phyloP scores from a whole-genome alignment of 176 grass and related monocot species.

The Tillandsia leiboldiana region DNA sequence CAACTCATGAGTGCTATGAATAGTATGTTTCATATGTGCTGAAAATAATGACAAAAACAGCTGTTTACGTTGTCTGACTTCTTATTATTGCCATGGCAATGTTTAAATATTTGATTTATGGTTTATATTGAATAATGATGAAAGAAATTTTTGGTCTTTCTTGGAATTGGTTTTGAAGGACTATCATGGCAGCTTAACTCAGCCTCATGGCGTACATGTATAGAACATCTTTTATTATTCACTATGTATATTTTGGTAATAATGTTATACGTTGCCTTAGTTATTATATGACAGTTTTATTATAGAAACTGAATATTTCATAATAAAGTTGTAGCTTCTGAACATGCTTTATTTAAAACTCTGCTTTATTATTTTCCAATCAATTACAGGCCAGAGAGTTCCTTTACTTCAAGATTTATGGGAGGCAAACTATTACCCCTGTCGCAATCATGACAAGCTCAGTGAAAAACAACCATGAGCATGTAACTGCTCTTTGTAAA shows the following conservation, averaged over 20 bases:
- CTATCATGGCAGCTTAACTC: neutral
- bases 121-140: neutral
- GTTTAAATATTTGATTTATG: neutral
- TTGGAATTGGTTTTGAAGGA: neutral
- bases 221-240: neutral
- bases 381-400: constrained; percentile 82
- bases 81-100: neutral
- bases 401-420: constrained; percentile 88
- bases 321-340: neutral
- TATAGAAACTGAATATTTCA: no score
- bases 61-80: neutral
- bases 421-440: constrained; percentile 80
- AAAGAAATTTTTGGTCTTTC: neutral
- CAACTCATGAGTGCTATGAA: no score
- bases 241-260: neutral
- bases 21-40: no score
- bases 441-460: constrained; percentile 99
- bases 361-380: neutral
- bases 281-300: neutral
- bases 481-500: constrained; percentile 75
- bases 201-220: neutral
- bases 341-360: neutral
- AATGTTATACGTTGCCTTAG: neutral
- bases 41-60: neutral
- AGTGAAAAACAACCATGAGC: constrained; percentile 89